These are phyloP conservation scores for Rhodosporidiobolus odoratus DNA, from an alignment of 768 basidiomycete species.

Conservation along the genomic window DNA sequence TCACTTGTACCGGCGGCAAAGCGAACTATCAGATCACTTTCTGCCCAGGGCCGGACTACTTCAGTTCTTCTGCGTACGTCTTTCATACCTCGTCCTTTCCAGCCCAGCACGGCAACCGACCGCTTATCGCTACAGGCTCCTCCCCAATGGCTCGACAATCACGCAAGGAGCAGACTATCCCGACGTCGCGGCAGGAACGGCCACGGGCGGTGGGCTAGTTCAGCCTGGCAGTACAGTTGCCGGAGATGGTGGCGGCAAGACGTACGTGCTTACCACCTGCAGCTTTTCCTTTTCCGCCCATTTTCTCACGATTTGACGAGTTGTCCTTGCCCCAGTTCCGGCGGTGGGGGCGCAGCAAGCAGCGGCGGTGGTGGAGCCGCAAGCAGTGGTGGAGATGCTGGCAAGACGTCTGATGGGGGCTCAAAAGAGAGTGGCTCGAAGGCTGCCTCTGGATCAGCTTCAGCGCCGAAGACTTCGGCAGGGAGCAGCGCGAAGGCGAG, in stretches of 20 bases:
- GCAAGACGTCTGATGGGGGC: too few relatives aligned
- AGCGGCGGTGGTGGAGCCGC: too few relatives aligned
- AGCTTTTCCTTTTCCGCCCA: too few relatives aligned
- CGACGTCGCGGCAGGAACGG: too few relatives aligned
- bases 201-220: not conserved
- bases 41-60: not conserved
- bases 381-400: too few relatives aligned
- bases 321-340: too few relatives aligned
- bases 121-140: not conserved
- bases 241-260: not conserved
- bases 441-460: not conserved
- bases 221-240: not conserved
- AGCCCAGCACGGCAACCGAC: too few relatives aligned
- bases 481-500: not conserved
- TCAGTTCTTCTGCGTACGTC: conserved; percentile 5
- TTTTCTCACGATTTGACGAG: too few relatives aligned
- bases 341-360: too few relatives aligned
- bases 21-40: conserved; percentile 18
- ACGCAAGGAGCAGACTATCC: conserved; percentile 1
- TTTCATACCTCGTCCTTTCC: not conserved
- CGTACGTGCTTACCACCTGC: too few relatives aligned
- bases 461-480: too few relatives aligned
- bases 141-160: conserved; percentile 15
- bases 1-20: conserved; percentile 9
- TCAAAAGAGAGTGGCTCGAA: too few relatives aligned